Conservation (phyloP, 495 filamentous ascomycete species). For the Penicillium verhagenii region DNA sequence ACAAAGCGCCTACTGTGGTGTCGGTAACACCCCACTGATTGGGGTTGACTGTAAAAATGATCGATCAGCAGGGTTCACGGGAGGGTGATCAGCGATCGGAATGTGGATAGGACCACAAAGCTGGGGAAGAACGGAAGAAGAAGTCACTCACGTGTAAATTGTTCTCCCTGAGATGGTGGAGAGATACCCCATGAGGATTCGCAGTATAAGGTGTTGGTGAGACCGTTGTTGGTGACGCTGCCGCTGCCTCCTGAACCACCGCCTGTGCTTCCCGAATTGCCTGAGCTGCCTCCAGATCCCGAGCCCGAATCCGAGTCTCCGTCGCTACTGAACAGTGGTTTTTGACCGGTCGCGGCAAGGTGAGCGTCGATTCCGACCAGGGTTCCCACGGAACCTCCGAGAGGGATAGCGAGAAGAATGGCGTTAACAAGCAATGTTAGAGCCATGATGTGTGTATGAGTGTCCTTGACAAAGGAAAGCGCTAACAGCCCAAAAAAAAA, state of each 20-base stretch:
- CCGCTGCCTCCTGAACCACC: constrained; percentile 14
- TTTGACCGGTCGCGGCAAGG: constrained; percentile 27
- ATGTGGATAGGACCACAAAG: not conserved
- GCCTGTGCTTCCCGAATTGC: constrained; percentile 13
- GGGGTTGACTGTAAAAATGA: constrained; percentile 30
- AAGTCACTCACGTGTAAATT: constrained; percentile 25
- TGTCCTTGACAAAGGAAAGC: not conserved
- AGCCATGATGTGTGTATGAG: constrained; percentile 13
- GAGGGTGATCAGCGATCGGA: constrained; percentile 1
- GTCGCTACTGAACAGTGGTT: constrained; percentile 24
- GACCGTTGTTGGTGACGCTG: constrained; percentile 12
- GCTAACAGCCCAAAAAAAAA: not conserved
- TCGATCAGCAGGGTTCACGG: constrained; percentile 4
- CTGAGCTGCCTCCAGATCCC: constrained; percentile 7
- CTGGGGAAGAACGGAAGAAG: not conserved
- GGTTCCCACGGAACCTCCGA: constrained; percentile 37
- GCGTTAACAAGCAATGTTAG: constrained; percentile 38
- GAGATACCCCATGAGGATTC: constrained; percentile 24
- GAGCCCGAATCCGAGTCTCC: not conserved
- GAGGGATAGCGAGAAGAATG: constrained; percentile 36
- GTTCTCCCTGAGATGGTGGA: constrained; percentile 20
- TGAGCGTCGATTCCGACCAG: constrained; percentile 40
- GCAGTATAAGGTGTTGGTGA: constrained; percentile 21
- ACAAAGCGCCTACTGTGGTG: constrained; percentile 13
- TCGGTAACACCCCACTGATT: constrained; percentile 32